Percentiles rank a stretch among this genome's conserved stretches.
Conservation (phyloP, 1,284 basidiomycete genomes). For the Ceratobasidium sp. region DNA sequence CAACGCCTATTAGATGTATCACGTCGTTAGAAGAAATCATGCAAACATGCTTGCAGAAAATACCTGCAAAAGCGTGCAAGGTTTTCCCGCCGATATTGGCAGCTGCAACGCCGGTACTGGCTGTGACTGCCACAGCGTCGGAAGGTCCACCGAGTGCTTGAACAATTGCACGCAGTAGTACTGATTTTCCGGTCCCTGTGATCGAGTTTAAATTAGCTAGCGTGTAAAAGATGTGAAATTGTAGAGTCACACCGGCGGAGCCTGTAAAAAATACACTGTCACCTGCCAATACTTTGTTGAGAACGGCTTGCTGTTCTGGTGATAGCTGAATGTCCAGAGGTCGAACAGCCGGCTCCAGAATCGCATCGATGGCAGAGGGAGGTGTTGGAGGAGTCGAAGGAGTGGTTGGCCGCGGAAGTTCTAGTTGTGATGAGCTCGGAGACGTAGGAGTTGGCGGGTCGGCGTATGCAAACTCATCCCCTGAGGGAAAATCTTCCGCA, state of each 20-base stretch:
- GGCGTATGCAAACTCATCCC: neutral
- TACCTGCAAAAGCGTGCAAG: conserved; percentile 85
- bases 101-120: conserved; percentile 90
- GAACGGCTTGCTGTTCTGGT: conserved; percentile 41
- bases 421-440: neutral
- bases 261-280: conserved; percentile 46
- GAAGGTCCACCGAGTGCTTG: conserved; percentile 61
- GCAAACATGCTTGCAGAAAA: conserved; percentile 56
- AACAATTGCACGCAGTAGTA: conserved; percentile 92
- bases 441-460: neutral
- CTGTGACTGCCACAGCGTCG: conserved; percentile 83
- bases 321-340: conserved; percentile 30
- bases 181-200: conserved; percentile 92
- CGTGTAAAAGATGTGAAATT: too few species aligned
- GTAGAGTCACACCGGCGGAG: conserved; percentile 37
- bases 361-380: neutral
- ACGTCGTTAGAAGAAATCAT: too few species aligned
- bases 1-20: conserved; percentile 79
- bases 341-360: neutral
- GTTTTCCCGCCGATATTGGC: conserved; percentile 95
- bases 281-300: conserved; percentile 38
- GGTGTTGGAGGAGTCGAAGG: neutral
- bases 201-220: neutral
- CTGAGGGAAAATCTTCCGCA: neutral
- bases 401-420: neutral